phyloP scores from a whole-genome alignment of 2,329 filamentous ascomycete species.

The Trichoderma polysporum region DNA sequence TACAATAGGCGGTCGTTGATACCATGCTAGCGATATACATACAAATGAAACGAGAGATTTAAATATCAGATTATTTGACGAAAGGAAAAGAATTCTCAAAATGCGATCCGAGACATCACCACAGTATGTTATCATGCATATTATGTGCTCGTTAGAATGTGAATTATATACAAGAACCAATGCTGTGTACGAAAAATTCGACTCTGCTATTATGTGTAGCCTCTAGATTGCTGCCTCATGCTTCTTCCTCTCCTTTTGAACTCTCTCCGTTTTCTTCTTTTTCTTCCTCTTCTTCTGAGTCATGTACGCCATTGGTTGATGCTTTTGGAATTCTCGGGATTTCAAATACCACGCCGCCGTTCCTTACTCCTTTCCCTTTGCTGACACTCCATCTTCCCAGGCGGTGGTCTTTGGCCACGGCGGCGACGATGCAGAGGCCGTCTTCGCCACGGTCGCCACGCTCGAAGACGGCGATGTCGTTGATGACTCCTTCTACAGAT shows the following conservation, averaged over 20 bases:
- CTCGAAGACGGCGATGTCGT: conserved; percentile 85
- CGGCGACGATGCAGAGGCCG: conserved; percentile 82
- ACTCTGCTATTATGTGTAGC: conserved; percentile 25
- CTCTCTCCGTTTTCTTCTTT: conserved; percentile 5
- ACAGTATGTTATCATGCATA: neutral
- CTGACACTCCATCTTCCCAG: conserved; percentile 77
- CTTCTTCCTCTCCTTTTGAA: conserved; percentile 22
- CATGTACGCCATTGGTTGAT: conserved; percentile 37
- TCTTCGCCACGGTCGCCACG: conserved; percentile 72
- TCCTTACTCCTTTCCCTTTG: conserved; percentile 59
- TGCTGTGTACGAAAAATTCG: conserved; percentile 22
- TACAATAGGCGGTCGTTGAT: neutral
- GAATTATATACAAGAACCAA: conserved; percentile 15
- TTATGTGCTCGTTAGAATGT: conserved; percentile 9
- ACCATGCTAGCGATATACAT: neutral
- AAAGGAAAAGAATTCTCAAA: neutral
- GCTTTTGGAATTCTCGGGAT: conserved; percentile 54
- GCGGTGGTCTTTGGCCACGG: conserved; percentile 80
- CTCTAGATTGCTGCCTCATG: conserved; percentile 6
- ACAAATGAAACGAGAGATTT: neutral
- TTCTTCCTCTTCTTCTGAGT: conserved; percentile 24
- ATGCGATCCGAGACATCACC: neutral
- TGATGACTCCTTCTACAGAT: conserved; percentile 72
- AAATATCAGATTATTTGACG: neutral
- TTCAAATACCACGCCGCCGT: conserved; percentile 86